These are phyloP conservation scores for Pythium scleroteichum DNA, from an alignment of 352 stramenopile species.

Conservation along the genomic window DNA sequence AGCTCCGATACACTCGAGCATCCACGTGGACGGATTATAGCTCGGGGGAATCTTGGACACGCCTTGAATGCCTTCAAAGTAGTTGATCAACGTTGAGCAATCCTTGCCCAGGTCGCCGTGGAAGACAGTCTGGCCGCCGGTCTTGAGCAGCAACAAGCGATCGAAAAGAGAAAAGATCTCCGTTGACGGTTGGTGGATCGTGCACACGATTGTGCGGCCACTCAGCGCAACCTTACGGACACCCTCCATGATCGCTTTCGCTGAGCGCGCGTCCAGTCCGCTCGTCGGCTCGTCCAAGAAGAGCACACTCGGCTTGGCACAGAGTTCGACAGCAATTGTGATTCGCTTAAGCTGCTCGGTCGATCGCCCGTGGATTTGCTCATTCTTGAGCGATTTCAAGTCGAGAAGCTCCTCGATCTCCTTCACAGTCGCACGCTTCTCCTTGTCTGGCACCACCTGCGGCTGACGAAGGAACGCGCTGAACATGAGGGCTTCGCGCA, in stretches of 20 bases:
- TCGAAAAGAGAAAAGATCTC: conserved; percentile 79
- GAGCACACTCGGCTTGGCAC: conserved; percentile 70
- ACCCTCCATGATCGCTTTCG: conserved; percentile 64
- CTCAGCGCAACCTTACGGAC: conserved; percentile 51
- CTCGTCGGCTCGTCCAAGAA: conserved; percentile 73
- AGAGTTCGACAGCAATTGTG: conserved; percentile 86
- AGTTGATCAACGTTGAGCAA: conserved; percentile 34
- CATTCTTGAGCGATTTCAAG: conserved; percentile 34
- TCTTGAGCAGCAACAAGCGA: conserved; percentile 39
- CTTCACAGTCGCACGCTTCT: conserved; percentile 41
- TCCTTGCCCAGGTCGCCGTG: conserved; percentile 43
- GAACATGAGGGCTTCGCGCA: conserved; percentile 66
- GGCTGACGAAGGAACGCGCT: conserved; percentile 63
- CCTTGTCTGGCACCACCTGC: conserved; percentile 16
- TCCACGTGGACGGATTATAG: conserved; percentile 84
- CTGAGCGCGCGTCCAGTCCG: conserved; percentile 45
- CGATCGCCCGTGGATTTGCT: conserved; percentile 37
- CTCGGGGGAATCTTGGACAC: conserved; percentile 38
- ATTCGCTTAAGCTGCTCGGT: conserved; percentile 43
- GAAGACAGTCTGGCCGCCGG: conserved; percentile 23
- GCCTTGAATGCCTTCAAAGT: conserved; percentile 62
- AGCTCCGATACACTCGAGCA: conserved; percentile 65
- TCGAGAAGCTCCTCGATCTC: conserved; percentile 42
- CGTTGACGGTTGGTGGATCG: conserved; percentile 86
- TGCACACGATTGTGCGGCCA: conserved; percentile 79